A percentile compares a stretch with the other conserved stretches of the same genome.
These are phyloP conservation scores for Mrakia blollopis DNA, from an alignment of 768 basidiomycete species.

Conservation along the genomic window DNA sequence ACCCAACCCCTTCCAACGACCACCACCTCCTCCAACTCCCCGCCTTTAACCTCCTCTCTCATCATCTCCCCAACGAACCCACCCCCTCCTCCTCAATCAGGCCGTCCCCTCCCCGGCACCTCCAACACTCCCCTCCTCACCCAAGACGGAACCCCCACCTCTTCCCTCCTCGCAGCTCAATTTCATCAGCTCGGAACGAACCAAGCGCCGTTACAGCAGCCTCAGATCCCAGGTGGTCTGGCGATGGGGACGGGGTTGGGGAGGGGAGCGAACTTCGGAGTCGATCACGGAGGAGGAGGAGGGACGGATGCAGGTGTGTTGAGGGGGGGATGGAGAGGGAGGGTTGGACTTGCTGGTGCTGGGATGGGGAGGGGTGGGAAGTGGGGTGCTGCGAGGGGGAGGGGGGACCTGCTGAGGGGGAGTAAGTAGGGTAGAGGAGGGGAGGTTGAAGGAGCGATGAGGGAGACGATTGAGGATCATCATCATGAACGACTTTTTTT, in stretches of 20 bases:
- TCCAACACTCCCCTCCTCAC: neutral
- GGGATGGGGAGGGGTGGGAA: neutral
- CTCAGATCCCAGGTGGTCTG: neutral
- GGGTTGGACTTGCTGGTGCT: conserved; percentile 1
- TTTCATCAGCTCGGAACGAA: neutral
- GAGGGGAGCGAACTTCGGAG: neutral
- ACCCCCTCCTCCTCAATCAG: conserved; percentile 18
- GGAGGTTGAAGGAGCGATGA: neutral
- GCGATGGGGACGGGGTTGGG: neutral
- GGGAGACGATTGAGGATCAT: neutral
- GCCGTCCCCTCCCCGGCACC: conserved; percentile 26
- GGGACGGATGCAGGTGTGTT: neutral
- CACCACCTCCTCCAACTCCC: neutral
- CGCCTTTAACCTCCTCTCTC: neutral
- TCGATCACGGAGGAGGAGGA: neutral
- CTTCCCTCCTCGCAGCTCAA: neutral
- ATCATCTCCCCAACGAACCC: neutral
- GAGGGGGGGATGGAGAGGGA: neutral
- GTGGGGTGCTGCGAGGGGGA: neutral
- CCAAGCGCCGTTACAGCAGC: neutral
- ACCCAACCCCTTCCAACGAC: neutral
- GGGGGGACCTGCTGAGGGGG: neutral
- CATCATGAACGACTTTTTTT: neutral
- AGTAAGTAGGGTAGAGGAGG: neutral
- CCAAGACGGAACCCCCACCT: neutral